These are phyloP conservation scores for Aulographum hederae DNA, from an alignment of 2,329 filamentous ascomycete genomes.

Conservation along the genomic window DNA sequence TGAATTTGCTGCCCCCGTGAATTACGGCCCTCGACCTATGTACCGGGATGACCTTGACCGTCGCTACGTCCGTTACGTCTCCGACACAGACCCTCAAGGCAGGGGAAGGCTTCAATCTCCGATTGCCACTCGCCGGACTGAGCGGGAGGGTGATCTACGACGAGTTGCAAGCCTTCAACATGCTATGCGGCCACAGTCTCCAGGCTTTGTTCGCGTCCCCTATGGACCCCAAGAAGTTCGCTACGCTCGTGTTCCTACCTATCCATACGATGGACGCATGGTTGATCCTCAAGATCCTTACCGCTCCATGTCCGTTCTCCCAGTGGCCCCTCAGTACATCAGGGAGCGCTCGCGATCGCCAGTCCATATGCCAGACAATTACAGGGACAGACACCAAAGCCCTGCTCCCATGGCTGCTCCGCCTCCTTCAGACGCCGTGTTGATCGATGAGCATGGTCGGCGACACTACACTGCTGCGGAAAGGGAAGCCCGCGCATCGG, in stretches of 20 bases:
- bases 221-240: background rate
- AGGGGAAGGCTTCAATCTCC: background rate
- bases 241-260: background rate
- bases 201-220: background rate
- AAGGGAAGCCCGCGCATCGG: conserved; percentile 1
- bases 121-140: background rate
- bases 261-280: background rate
- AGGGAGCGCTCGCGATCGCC: conserved; percentile 1
- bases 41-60: conserved; percentile 24
- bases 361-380: background rate
- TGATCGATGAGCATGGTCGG: no score
- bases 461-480: no score
- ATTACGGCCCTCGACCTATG: conserved; percentile 23
- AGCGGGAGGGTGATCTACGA: conserved; percentile 25
- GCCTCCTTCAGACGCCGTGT: no score
- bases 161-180: conserved; percentile 28
- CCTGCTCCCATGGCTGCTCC: background rate
- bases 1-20: conserved; percentile 20
- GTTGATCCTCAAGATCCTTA: background rate
- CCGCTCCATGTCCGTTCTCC: background rate
- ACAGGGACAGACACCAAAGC: background rate
- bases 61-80: background rate
- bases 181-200: conserved; percentile 21
- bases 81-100: background rate
- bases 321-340: background rate